Evolutionary conservation across 2,329 filamentous ascomycete genomes (phyloP), one percentile per base, ranked within the genome.

Genomic region (Lecanicillium sp.): DNA sequence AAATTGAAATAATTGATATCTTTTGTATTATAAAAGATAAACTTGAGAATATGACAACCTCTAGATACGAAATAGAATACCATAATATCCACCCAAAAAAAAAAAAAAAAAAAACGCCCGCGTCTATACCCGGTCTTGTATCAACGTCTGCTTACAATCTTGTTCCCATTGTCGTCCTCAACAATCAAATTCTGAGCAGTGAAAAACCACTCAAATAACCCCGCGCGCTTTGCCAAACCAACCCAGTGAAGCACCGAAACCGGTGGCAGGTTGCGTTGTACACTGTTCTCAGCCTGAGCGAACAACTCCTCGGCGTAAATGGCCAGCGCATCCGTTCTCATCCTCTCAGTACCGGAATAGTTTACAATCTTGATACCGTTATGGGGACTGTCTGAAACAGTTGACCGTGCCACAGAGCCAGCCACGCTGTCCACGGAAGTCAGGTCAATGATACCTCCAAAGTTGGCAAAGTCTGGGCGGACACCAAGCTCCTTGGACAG

Each of bases 181-280:
- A 17, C 32, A 6, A 17, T 6, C 12, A 33, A n/a, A 16, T 33
- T 9, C 15, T 33, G 32, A 4, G 32, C 16, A 11, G 32, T 33
- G 12, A 33, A 18, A 20, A 33, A 33, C 32, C 32, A 33, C 16
- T 33, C 32, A 17, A 33, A 33, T 11, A 33, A 16, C 6, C 32
- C 32, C 11, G 32, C 32, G 16, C 32, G 32, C 32, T 33, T 33
- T 6, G 32, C 9, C 32, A 14, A 13, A 6, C 32, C 32, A 15
- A 33, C 32, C 32, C 32, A 33, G 20, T 33, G 32, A 12, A 33
- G 16, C 12, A 20, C 32, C 6, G 32, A 20, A 4, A 33, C 32
- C 16, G 32, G 7, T 18, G 32, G 32, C 9, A 33, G 16, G 13
- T 6, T 17, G 4, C 13, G 6, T 14, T 16, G n/a, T 13, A 11